Base-by-base conservation (phyloP, 768 basidiomycete species). In the Termitomyces sp. region DNA sequence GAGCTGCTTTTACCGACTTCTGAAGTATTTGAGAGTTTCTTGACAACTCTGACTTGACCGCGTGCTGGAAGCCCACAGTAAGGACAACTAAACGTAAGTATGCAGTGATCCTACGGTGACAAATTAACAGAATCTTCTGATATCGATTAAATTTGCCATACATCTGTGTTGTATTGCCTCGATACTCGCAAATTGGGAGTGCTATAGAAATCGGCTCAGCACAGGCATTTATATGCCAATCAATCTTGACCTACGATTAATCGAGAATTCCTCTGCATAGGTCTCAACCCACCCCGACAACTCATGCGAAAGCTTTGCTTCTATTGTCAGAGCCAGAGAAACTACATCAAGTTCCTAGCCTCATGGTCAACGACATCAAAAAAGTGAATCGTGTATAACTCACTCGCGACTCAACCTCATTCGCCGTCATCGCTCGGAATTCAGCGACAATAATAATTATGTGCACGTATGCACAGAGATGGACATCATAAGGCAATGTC, bases 31-130 rank as follows among this genome's bases (percentile, higher is more conserved):
- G 71, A 10, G 76, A 79, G 42, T 76, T 71, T 5, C 68, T 72
- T 2, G 70, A 67, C 19, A 80, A 59, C 21, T 76, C 70, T 49
- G 68, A 62, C 60, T 74, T 75, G 43, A 71, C 68, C 42, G 71
- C 72, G 45, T 77, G 70, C 61, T 83, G 80, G 63, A 86, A 82
- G 0, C 77, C 83, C 43, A 73, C 73, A 12, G 81, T 76, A 45
- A 82, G 76, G 12, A 85, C 79, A 30, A 83, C 82, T 37, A 86
- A 67, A 37, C 81, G 78, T 17, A 82, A 70, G 61, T 83, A 84
- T 19, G 80, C 75, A 5, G 76, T 72, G 43, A 80, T 78, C 73
- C 81, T 83, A 42, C 48, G 51, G 46, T 21, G 6, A 47, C 25
- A 21, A 17, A 42, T 52, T 8, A 60, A 30, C 48, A 30, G 61